Evolutionary conservation across 768 basidiomycete species (phyloP).

Genomic region (Termitomyces sp.): DNA sequence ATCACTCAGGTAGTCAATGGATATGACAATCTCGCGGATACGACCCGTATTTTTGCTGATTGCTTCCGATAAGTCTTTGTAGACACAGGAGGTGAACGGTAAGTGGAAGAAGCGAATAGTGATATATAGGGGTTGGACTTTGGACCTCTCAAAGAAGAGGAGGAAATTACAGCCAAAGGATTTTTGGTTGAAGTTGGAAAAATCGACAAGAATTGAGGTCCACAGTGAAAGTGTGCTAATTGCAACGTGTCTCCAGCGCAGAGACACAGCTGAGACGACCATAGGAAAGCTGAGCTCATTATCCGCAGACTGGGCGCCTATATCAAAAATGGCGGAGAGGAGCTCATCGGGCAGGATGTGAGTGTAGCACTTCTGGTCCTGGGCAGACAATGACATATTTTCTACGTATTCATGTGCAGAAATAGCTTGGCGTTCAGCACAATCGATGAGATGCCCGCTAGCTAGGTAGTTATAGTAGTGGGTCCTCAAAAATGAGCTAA

Average conservation of each 20-base stretch:
- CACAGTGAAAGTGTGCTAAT: not conserved
- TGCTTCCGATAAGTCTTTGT: not conserved
- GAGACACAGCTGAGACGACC: not conserved
- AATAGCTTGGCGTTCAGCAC: too few species aligned
- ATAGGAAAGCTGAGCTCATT: not conserved
- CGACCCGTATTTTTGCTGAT: not conserved
- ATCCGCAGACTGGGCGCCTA: not conserved
- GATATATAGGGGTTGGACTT: not conserved
- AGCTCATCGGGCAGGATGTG: not conserved
- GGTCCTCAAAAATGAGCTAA: too few species aligned
- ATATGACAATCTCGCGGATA: not conserved
- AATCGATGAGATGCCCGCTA: too few species aligned
- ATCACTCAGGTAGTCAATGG: not conserved
- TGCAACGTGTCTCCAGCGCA: not conserved
- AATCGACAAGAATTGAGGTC: not conserved
- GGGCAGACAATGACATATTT: not conserved
- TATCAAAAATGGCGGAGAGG: not conserved
- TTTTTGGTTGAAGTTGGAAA: too few species aligned
- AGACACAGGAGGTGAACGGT: not conserved
- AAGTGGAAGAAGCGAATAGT: not conserved
- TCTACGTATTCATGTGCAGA: too few species aligned
- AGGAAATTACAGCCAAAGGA: not conserved
- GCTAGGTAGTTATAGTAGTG: too few species aligned
- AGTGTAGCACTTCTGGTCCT: not conserved
- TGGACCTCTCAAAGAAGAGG: conserved; percentile 3